phyloP scores from a whole-genome alignment of 78 protist genomes.

The Cavenderia fasciculata region DNA sequence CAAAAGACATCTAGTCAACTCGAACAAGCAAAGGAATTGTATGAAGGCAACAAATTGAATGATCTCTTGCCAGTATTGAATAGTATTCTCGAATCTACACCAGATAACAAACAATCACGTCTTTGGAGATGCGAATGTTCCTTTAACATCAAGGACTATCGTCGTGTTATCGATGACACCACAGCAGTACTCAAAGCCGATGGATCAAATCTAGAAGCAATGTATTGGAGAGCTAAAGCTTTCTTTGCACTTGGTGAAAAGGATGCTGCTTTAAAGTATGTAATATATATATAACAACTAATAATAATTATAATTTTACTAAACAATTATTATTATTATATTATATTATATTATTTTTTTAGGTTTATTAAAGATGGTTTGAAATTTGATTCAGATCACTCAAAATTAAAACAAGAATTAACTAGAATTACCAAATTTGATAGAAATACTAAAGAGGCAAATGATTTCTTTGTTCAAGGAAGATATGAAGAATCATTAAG shows the following conservation, averaged over 20 bases:
- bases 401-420: not conserved
- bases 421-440: constrained; percentile 19
- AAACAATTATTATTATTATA: too few relatives aligned
- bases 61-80: constrained; percentile 6
- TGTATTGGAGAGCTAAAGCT: constrained; percentile 54
- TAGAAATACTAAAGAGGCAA: constrained; percentile 10
- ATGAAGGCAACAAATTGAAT: not conserved
- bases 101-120: constrained; percentile 22
- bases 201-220: constrained; percentile 21
- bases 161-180: constrained; percentile 33
- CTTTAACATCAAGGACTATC: constrained; percentile 7
- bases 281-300: too few relatives aligned
- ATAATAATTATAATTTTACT: too few relatives aligned
- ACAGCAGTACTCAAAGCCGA: constrained; percentile 36
- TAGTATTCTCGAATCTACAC: not conserved
- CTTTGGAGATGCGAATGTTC: constrained; percentile 4
- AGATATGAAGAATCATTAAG: constrained; percentile 37
- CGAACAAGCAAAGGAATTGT: not conserved
- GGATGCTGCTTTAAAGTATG: constrained; percentile 41
- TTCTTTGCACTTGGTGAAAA: constrained; percentile 64
- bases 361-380: too few relatives aligned
- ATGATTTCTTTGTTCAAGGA: constrained; percentile 36
- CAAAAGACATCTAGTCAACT: not conserved
- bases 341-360: too few relatives aligned
- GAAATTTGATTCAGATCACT: constrained; percentile 47